Evolutionary conservation across 2,329 filamentous ascomycete genomes (phyloP), one percentile per base, ranked within the genome.

Genomic region (Trichophaea hybrida): DNA sequence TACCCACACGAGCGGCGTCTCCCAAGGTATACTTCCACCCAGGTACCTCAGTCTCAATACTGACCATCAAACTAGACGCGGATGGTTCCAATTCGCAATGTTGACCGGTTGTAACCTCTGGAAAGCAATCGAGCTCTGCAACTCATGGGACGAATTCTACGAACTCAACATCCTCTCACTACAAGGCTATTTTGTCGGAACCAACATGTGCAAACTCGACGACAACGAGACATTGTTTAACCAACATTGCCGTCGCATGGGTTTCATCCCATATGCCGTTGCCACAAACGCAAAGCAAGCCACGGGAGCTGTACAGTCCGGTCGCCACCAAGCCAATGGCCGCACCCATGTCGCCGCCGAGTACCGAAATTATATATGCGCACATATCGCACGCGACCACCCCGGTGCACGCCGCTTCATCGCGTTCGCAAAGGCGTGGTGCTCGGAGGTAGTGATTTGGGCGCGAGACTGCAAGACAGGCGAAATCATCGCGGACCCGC

Each of bases 111-210:
- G 38, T 15, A 43, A 43, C 38, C 38, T 43, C 38, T 43, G 38
- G 38, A 10, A 15, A 10, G 38, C 38, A 15, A 43, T 43, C 38
- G 38, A 43, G 12, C 33, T 61, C 2, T 62, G 60, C 38, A 62
- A 62, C 43, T 62, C 60, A 4, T 62, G 60, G 60, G 57, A 62
- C 10, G 60, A 62, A 34, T 57, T 57, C 38, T 53, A 60, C n/a
- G 60, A 62, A 15, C 35, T 62, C 33, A 60, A 62, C 33, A 43
- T 57, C 24, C 58, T 62, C 10, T 52, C 51, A 8, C 17, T 60
- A 17, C 54, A 57, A 8, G 58, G 58, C 44, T 62, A 60, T 10
- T 62, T 62, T 37, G 40, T 35, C 8, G 31, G 31, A 2, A 15
- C 24, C 10, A 15, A 15, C 46, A 17, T 50, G 46, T 10, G 10